These are phyloP conservation scores for Adiantum capillusveneris DNA, from an alignment of 75 land plant species.

Conservation along the genomic window DNA sequence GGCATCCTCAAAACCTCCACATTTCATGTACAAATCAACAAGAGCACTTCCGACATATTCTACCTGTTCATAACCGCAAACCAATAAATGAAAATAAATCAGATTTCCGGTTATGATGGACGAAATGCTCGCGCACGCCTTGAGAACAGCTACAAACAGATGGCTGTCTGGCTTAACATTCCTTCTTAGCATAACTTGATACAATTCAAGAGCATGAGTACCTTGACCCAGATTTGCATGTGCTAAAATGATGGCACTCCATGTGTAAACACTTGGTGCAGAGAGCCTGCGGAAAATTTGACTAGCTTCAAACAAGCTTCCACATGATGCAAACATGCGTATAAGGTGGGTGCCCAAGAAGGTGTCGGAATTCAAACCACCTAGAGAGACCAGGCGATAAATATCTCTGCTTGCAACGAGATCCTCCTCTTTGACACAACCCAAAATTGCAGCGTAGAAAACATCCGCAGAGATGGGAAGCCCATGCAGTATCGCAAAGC, in stretches of 20 bases:
- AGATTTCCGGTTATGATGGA: constrained; percentile 21
- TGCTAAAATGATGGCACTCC: constrained; percentile 38
- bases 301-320: constrained; percentile 14
- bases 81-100: constrained; percentile 23
- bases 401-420: not conserved
- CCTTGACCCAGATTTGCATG: constrained; percentile 25
- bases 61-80: constrained; percentile 19
- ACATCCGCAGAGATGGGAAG: not conserved
- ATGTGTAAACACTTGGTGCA: constrained; percentile 22
- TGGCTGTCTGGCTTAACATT: constrained; percentile 23
- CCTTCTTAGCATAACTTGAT: constrained; percentile 11
- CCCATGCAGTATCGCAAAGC: too few species aligned
- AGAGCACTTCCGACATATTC: constrained; percentile 36
- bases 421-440: not conserved
- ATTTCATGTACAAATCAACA: constrained; percentile 44
- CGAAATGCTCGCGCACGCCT: constrained; percentile 14
- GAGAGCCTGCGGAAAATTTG: constrained; percentile 20
- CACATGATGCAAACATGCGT: constrained; percentile 39
- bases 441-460: not conserved
- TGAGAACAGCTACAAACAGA: constrained; percentile 27
- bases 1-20: constrained; percentile 23
- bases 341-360: constrained; percentile 18
- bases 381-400: not conserved
- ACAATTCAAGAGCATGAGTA: constrained; percentile 26
- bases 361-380: not conserved